A percentile compares a stretch with the other conserved stretches of the same genome.
Evolutionary conservation across 345 rosid genomes (phyloP).

Genomic region (Ricinus communis): DNA sequence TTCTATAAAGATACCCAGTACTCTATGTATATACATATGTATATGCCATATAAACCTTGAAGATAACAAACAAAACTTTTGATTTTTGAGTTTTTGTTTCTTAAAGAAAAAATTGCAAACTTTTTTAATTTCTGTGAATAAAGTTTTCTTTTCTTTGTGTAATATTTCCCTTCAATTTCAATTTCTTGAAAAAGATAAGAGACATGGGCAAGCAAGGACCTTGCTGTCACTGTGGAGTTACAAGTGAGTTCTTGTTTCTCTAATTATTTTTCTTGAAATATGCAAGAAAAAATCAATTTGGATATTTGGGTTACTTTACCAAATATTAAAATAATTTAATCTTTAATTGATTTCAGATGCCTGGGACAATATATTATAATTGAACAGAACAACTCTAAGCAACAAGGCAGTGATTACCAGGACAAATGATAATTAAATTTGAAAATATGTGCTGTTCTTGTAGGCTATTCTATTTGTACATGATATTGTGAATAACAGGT

Average conservation of each 20-base stretch:
- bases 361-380: slow-evolving; percentile 7
- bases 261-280: slow-evolving; percentile 19
- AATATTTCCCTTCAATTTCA: slow-evolving; percentile 18
- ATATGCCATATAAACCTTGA: slow-evolving; percentile 37
- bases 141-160: slow-evolving; percentile 9
- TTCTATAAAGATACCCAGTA: slow-evolving; percentile 20
- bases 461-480: slow-evolving; percentile 28
- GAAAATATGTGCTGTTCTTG: slow-evolving; percentile 23
- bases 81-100: slow-evolving; percentile 16
- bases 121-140: slow-evolving; percentile 20
- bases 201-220: slow-evolving; percentile 97
- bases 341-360: slow-evolving; percentile 17
- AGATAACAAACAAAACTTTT: slow-evolving; percentile 19
- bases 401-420: slow-evolving; percentile 19
- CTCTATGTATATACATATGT: neutral
- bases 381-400: slow-evolving; percentile 24
- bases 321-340: neutral
- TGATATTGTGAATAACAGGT: slow-evolving; percentile 21
- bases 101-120: slow-evolving; percentile 4
- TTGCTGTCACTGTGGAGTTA: slow-evolving; percentile 97
- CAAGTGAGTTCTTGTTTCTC: slow-evolving; percentile 92
- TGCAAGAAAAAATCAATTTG: neutral
- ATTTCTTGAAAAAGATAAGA: slow-evolving; percentile 27
- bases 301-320: slow-evolving; percentile 16
- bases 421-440: slow-evolving; percentile 22